Base-by-base conservation (phyloP, 306 rosid genomes). In the Dalbergia oliveri region DNA sequence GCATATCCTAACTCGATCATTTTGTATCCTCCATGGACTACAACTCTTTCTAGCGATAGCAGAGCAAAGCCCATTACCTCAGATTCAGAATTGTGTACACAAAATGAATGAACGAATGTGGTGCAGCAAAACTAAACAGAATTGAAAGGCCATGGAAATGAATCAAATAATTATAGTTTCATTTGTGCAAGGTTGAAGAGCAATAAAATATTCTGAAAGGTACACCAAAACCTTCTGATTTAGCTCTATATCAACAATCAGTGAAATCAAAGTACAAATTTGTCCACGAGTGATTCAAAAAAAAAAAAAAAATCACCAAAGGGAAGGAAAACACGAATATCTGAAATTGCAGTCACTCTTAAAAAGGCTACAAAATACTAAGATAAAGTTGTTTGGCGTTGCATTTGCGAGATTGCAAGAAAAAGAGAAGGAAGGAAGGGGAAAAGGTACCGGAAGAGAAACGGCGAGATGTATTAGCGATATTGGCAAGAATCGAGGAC, bases 361-460 rank as follows among this genome's bases (percentile, higher is more conserved):
- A 12, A 63, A 6, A n/a, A 31, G 49, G 35, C 11, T 62, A 34
- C 8, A 75, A 11, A 8, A 15, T 9, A 41, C 5, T 8, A 57
- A 54, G 66, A 50, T 15, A 74, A 11, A 57, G 54, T 54, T 54
- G 21, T 7, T 12, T 6, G 3, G 53, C 0, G 10, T 9, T 11
- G 15, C 13, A 47, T 47, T 10, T 47, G 2, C 53, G 12, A 47
- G 15, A 47, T 3, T 47, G 53, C 53, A 11, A 13, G 4, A 47
- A 47, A 47, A 11, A 47, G 53, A 47, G 53, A 41, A 41, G 10
- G 9, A 45, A 45, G 51, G 14, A 11, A 9, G 53, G 53, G 47
- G 31, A 10, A 47, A 11, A 1, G 10, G 19, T 78, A 78, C 83
- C 76, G 1, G 80, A 18, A 31, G 80, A 78, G 43, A 65, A 66